Evolutionary conservation across 1,284 basidiomycete genomes (phyloP), one percentile per base, ranked within the genome.

Genomic region (Chiua sp.): DNA sequence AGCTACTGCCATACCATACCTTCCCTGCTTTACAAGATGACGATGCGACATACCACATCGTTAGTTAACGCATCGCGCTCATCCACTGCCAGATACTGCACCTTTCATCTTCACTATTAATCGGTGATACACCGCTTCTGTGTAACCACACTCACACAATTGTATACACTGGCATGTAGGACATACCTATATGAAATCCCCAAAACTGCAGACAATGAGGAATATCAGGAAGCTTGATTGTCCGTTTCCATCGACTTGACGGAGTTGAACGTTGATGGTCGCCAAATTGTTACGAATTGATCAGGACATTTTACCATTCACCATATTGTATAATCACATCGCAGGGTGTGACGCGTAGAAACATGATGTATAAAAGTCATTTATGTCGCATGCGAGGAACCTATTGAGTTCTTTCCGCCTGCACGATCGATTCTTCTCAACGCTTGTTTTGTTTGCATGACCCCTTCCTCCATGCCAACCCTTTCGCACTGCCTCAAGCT

Each of bases 381-480:
- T 42, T 12, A 44, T 11, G n/a, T 22, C 13, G 42, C 4, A 12
- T 22, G 20, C 42, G n/a, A 44, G 10, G n/a, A 44, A 44, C 22
- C 37, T 62, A 67, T 32, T n/a, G 37, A 2, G n/a, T 44, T 58
- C 28, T 44, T 56, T 23, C 35, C 51, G 5, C 26, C 28, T 2
- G 55, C 33, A 30, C 54, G 62, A 37, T 70, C 76, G 4, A 84
- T 48, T 50, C 81, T 70, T 42, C 74, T 72, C 20, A 86, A 68
- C 1, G 84, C 86, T 12, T 78, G 75, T 52, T 79, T 77, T 3
- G 83, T 81, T 61, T 84, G 77, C 51, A 77, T 63, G 37, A 84
- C 74, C 13, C 84, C 87, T 53, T 83, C 81, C n/a, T 77, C 75
- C 66, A 85, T 72, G n/a, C 78, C 80, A 44, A 83, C 80, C 39